These are phyloP conservation scores for Pilasporangium apinafurcum DNA, from an alignment of 352 stramenopile species.

Conservation along the genomic window DNA sequence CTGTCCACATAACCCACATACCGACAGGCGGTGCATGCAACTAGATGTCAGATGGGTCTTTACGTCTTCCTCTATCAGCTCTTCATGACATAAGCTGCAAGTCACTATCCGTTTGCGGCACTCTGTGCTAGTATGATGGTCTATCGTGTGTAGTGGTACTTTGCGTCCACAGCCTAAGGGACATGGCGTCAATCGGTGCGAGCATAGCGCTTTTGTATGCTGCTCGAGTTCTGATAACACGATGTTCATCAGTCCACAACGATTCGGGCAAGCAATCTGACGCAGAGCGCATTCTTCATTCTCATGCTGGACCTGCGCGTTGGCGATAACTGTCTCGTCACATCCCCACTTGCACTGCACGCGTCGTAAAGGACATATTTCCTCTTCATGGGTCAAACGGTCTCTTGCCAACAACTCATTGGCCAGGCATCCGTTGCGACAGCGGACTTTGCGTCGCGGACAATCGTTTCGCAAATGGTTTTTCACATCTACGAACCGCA, in stretches of 20 bases:
- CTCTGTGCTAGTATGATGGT: slow-evolving; percentile 18
- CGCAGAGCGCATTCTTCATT: slow-evolving; percentile 42
- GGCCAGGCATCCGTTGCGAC: slow-evolving; percentile 53
- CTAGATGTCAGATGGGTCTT: slow-evolving; percentile 16
- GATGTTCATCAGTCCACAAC: slow-evolving; percentile 30
- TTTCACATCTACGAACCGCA: slow-evolving; percentile 38
- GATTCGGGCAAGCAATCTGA: slow-evolving; percentile 39
- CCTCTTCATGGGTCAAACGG: slow-evolving; percentile 37
- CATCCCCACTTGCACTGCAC: slow-evolving; percentile 57
- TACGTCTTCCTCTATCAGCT: slow-evolving; percentile 30
- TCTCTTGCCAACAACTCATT: slow-evolving; percentile 31
- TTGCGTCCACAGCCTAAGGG: slow-evolving; percentile 38
- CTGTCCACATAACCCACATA: slow-evolving; percentile 50
- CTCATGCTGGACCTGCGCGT: slow-evolving; percentile 37
- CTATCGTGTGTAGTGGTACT: slow-evolving; percentile 41
- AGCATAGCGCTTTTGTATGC: slow-evolving; percentile 26
- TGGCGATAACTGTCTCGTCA: slow-evolving; percentile 38
- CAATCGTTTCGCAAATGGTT: slow-evolving; percentile 40
- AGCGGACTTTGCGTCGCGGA: slow-evolving; percentile 42
- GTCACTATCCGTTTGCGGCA: slow-evolving; percentile 36
- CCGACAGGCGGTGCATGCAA: slow-evolving; percentile 36
- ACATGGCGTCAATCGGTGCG: slow-evolving; percentile 27
- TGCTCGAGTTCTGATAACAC: slow-evolving; percentile 25
- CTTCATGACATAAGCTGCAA: slow-evolving; percentile 25
- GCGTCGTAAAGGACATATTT: slow-evolving; percentile 34